Evolutionary conservation across 805 yeast genomes (phyloP), one percentile per base, ranked within the genome.

Genomic region (Yarrowia sp.): DNA sequence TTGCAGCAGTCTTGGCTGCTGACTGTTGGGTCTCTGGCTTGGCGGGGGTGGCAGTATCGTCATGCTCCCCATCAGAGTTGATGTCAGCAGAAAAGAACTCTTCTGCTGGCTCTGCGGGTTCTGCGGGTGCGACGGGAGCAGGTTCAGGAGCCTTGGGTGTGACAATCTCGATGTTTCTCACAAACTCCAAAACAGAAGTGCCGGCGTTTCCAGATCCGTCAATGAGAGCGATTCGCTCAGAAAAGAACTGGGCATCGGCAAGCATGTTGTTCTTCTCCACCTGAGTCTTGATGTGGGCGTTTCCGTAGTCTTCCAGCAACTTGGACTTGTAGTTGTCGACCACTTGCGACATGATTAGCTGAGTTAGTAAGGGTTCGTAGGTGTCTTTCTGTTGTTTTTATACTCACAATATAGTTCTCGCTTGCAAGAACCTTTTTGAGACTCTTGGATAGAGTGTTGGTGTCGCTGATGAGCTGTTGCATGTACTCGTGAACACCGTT

Each of bases 391-490:
- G 58, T 38, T 52, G 10, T 1, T 16, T 11, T 16, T 16, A 43
- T 45, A 59, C 65, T 59, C 65, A 59, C 65, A 35, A 59, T 59
- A 70, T 82, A 82, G 68, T 85, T 86, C 16, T 78, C 71, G 61
- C 82, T 82, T 0, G 89, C 86, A 48, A 89, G 78, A 73, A 87
- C 87, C 70, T 85, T 84, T 49, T 82, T 83, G 36, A 89, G 79
- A 7, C 87, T 88, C 70, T 85, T 84, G 2, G 87, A 81, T 36
- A 90, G 86, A 0, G 89, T 86, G n/a, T 82, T 73, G 0, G 91
- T 87, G 70, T 89, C 92, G 71, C 86, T 87, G 55, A 88, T 87
- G 48, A 89, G 76, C 1, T 83, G 82, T 69, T 84, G 87, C 90
- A 89, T 88, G 74, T 88, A 89, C 42, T 76, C 79, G 74, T 88